Evolutionary conservation across 306 rosid genomes (phyloP), one percentile per base, ranked within the genome.

Genomic region (Acmispon strigosus): DNA sequence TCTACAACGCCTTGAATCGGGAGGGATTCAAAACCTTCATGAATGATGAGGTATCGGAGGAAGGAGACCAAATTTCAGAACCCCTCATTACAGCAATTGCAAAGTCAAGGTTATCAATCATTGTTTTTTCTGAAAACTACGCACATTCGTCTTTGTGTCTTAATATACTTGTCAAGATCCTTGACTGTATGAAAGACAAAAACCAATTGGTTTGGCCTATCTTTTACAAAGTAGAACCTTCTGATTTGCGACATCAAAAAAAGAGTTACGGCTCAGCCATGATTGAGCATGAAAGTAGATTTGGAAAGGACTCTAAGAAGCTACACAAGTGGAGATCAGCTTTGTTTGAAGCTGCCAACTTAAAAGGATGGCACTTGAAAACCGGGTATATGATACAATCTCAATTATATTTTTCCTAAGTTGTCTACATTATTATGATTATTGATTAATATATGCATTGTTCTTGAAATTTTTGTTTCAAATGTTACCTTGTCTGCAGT

Each of bases 191-290:
- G 65, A 27, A 42, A 15, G 7, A 0, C 0, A 63, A 24, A 0
- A 42, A 52, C 1, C 64, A 74, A 6, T 11, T 41, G 4, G 78
- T 74, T 41, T 74, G 56, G 48, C 78, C 78, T 12, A 39, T 74
- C 17, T 74, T 62, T 52, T 63, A 62, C 51, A n/a, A 59, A 27
- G 59, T 71, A 13, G 15, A 17, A 2, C 76, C 76, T 0, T 7
- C 76, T 0, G 15, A 41, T 27, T 5, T 63, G 12, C 53, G 78
- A 16, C 43, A 24, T 42, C 72, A 39, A 2, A 53, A 1, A 42
- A 42, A 16, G 1, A 52, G 48, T 52, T 63, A 39, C 16, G 65
- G 4, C 1, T 3, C 18, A 54, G 79, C 73, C 41, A 75, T 75
- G 51, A 0, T 0, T 17, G 2, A 32, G 29, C 79, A 74, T 43